phyloP scores from a whole-genome alignment of 1,284 basidiomycete genomes.

The Cystobasidium slooffiae region DNA sequence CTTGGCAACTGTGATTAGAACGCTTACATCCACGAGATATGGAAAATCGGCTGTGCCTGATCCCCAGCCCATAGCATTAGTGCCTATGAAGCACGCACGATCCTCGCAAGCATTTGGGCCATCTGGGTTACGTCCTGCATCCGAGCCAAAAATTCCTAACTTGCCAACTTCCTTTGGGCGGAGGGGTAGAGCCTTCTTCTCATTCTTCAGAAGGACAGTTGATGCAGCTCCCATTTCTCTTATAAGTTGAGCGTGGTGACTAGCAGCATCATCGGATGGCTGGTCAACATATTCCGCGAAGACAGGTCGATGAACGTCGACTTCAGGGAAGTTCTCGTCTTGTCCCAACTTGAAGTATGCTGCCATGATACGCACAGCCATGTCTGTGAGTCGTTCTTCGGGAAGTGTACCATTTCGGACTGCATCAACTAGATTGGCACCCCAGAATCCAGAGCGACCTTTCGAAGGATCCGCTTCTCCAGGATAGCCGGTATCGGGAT shows the following conservation, averaged over 20 bases:
- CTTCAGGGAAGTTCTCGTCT: constrained; percentile 50
- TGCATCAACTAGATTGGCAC: constrained; percentile 52
- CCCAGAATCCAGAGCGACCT: constrained; percentile 48
- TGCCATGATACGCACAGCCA: constrained; percentile 52
- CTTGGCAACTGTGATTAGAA: not conserved
- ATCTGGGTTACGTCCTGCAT: constrained; percentile 24
- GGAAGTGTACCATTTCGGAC: constrained; percentile 65
- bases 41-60: constrained; percentile 55
- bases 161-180: constrained; percentile 58
- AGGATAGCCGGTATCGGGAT: not conserved
- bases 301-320: constrained; percentile 56
- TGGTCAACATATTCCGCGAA: constrained; percentile 24
- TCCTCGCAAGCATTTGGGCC: constrained; percentile 29
- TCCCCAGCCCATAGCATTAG: constrained; percentile 47
- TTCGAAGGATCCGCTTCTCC: constrained; percentile 38
- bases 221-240: constrained; percentile 74
- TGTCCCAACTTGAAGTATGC: constrained; percentile 53
- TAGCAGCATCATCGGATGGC: constrained; percentile 57
- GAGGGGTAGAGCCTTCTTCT: constrained; percentile 66
- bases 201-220: constrained; percentile 75
- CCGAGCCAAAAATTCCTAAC: constrained; percentile 65
- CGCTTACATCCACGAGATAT: constrained; percentile 28
- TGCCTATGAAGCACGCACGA: constrained; percentile 48
- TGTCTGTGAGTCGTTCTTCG: constrained; percentile 61
- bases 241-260: constrained; percentile 66